Conservation (phyloP, 2,329 filamentous ascomycete genomes). For the Bimuria novae-zelandiae region DNA sequence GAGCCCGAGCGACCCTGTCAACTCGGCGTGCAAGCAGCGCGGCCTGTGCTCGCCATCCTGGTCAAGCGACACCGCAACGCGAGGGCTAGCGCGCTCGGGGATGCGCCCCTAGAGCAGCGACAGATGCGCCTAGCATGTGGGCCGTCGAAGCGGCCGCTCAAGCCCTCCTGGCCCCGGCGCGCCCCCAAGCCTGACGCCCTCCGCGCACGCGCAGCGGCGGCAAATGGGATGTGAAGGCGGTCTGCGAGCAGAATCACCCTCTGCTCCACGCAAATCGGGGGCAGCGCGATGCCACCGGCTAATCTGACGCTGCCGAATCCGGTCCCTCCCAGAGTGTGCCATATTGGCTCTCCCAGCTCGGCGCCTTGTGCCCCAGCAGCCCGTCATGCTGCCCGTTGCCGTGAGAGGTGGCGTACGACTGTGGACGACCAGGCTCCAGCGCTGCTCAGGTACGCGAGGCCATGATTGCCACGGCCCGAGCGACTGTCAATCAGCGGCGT, state of each 20-base stretch:
- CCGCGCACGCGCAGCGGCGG: conserved; percentile 20
- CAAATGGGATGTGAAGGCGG: conserved; percentile 42
- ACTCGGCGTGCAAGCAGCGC: conserved; percentile 10
- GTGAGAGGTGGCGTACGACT: conserved; percentile 34
- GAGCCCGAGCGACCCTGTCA: conserved; percentile 25
- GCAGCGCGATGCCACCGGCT: conserved; percentile 7
- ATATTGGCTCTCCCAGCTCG: conserved; percentile 27
- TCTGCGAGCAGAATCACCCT: conserved; percentile 26
- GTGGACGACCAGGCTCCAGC: conserved; percentile 1
- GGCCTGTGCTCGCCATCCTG: conserved; percentile 9
- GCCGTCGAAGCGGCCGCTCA: conserved; percentile 27
- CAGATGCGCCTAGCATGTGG: conserved; percentile 17
- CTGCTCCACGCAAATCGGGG: too few relatives aligned
- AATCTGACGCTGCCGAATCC: conserved; percentile 8
- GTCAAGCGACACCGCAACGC: conserved; percentile 21
- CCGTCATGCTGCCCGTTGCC: conserved; percentile 32
- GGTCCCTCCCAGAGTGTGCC: conserved; percentile 25
- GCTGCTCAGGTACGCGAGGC: conserved; percentile 41
- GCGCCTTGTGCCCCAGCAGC: conserved; percentile 31
- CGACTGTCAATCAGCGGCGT: conserved; percentile 32
- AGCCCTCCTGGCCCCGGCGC: conserved; percentile 5
- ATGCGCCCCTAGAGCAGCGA: conserved; percentile 18
- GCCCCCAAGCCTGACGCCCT: conserved; percentile 8
- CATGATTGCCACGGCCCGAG: conserved; percentile 29
- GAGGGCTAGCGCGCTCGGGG: conserved; percentile 17